phyloP scores from a whole-genome alignment of 2,329 filamentous ascomycete genomes.

The Fusarium nurragi region DNA sequence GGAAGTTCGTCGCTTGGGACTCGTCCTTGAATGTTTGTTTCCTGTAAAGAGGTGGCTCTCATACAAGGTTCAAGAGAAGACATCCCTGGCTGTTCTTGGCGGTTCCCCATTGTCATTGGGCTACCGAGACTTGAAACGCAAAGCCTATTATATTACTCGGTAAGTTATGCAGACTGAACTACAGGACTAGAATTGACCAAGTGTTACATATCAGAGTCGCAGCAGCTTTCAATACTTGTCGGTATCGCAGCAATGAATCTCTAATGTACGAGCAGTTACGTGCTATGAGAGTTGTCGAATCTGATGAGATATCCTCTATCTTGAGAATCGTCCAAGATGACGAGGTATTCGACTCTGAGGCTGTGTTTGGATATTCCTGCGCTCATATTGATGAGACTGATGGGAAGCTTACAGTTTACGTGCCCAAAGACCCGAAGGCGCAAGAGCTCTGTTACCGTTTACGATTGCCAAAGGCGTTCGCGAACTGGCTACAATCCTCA shows the following conservation, averaged over 20 bases:
- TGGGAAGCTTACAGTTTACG: slow-evolving; percentile 9
- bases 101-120: neutral
- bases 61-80: neutral
- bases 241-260: neutral
- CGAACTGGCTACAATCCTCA: no score
- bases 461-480: no score
- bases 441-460: neutral
- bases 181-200: neutral
- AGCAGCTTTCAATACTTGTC: slow-evolving; percentile 12
- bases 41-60: slow-evolving; percentile 6
- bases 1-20: neutral
- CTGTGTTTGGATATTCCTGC: neutral
- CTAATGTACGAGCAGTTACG: slow-evolving; percentile 13
- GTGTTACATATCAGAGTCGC: neutral
- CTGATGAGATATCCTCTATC: neutral
- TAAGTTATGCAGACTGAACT: neutral
- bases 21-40: neutral
- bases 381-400: neutral
- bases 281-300: slow-evolving; percentile 5
- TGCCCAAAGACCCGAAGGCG: neutral
- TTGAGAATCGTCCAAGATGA: slow-evolving; percentile 9
- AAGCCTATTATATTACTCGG: slow-evolving; percentile 23
- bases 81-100: no score
- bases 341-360: neutral
- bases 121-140: slow-evolving; percentile 3